Percentiles rank a stretch among this genome's conserved stretches.
phyloP scores from a whole-genome alignment of 148 eudicot species.

The Heliamphora exappendiculata region DNA sequence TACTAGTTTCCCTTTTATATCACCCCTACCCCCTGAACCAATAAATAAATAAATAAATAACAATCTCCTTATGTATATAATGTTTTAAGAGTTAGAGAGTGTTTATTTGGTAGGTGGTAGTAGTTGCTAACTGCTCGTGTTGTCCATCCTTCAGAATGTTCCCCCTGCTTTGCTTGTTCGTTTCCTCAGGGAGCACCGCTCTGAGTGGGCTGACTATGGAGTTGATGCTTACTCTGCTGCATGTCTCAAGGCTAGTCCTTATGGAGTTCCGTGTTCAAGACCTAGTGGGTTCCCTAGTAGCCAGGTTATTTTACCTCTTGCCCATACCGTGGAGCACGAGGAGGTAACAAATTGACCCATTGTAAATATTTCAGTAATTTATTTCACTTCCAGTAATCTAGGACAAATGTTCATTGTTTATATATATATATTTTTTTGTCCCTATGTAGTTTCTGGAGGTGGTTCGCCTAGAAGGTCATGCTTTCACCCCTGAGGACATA shows the following conservation, averaged over 20 bases:
- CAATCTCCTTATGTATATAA: background rate
- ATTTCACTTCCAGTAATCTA: background rate
- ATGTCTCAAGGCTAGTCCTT: constrained; percentile 43
- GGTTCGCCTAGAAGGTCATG: constrained; percentile 47
- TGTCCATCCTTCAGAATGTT: constrained; percentile 43
- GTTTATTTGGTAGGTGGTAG: background rate
- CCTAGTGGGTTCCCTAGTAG: constrained; percentile 43
- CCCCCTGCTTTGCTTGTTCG: constrained; percentile 58
- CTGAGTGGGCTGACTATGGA: constrained; percentile 60
- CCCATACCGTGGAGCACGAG: constrained; percentile 50
- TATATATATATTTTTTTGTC: background rate
- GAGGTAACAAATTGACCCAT: constrained; percentile 32
- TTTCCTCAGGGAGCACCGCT: constrained; percentile 58
- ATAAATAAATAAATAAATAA: no score
- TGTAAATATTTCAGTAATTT: background rate
- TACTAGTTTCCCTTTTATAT: background rate
- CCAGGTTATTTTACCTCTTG: constrained; percentile 55
- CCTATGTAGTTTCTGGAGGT: constrained; percentile 37
- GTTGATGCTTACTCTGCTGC: constrained; percentile 61
- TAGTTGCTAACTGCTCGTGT: constrained; percentile 4
- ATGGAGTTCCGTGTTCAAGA: constrained; percentile 42
- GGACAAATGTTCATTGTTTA: background rate
- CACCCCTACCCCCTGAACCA: no score
- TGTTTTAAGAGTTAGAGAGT: background rate
- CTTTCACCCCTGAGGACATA: constrained; percentile 44